phyloP scores from a whole-genome alignment of 2,329 filamentous ascomycete species.

The Sclerotinia sclerotiorum region DNA sequence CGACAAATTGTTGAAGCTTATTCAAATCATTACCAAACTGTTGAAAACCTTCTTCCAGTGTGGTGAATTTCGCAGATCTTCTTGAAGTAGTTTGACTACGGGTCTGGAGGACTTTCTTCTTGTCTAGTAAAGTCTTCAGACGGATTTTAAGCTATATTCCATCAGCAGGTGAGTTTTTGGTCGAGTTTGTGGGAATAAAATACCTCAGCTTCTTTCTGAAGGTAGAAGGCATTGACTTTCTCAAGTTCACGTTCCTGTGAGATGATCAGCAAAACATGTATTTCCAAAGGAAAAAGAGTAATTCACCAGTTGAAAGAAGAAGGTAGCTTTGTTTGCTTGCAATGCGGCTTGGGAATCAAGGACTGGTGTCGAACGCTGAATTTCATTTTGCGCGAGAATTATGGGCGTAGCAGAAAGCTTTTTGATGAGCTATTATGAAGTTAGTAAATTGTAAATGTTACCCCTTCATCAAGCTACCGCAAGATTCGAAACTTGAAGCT shows the following conservation, averaged over 20 bases:
- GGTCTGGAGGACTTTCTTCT: constrained; percentile 88
- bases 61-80: constrained; percentile 89
- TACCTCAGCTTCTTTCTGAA: constrained; percentile 98
- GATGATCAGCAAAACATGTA: constrained; percentile 44
- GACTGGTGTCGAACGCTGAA: constrained; percentile 48
- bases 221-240: constrained; percentile 96
- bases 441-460: constrained; percentile 32
- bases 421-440: constrained; percentile 79
- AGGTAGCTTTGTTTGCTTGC: constrained; percentile 96
- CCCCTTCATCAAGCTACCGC: constrained; percentile 5
- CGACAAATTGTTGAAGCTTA: constrained; percentile 97
- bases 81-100: constrained; percentile 75
- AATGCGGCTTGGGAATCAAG: constrained; percentile 82
- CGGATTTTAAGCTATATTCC: constrained; percentile 78
- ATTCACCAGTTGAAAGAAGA: constrained; percentile 93
- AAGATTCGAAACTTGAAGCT: not conserved
- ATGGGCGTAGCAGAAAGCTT: constrained; percentile 91
- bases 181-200: constrained; percentile 37
- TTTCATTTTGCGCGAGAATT: constrained; percentile 72
- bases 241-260: constrained; percentile 90
- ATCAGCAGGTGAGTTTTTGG: constrained; percentile 7
- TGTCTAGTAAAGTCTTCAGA: constrained; percentile 87
- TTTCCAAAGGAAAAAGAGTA: constrained; percentile 22
- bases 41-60: constrained; percentile 93
- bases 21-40: constrained; percentile 96